Base-by-base conservation (phyloP, 2,329 filamentous ascomycete genomes). In the Leptographium wingfieldii region DNA sequence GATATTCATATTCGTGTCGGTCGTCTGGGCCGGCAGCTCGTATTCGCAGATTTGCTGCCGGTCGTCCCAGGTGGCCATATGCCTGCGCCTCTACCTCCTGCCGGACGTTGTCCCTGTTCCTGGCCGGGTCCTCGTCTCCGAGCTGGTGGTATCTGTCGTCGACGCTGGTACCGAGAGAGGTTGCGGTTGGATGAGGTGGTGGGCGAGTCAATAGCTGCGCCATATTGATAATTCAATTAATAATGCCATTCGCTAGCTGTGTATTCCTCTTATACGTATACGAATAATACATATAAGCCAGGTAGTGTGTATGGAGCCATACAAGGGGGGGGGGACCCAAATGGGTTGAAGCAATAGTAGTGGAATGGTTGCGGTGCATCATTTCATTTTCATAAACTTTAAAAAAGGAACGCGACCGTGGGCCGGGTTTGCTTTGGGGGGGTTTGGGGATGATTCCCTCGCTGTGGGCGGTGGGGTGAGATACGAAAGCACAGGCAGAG, bases 141-240 rank as follows among this genome's bases (percentile, higher is more conserved):
- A 22, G 27, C 29, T 31, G 48, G 43, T 46, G 43, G 49, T 31
- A 52, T 4, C 40, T 53, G 62, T 35, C 60, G 57, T 57, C 59
- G 52, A 27, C 58, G 64, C 46, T 63, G 58, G 40, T 40, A 5
- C 22, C 27, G 31, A 31, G 29, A 40, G 25, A 29, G 5, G 27
- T 11, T 22, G 31, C 25, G 11, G n/a, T 55, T 22, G 22, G 19
- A 27, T 25, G 16, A 27, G n/a, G 16, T 59, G 61, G 59, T 61
- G 38, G 49, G 54, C 46, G 40, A 27, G 52, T 29, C 38, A 52
- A 54, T 46, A 58, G 66, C 69, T 70, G 70, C 69, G 69, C 69
- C 70, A 72, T 71, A 67, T 61, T 70, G 68, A 69, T 68, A 68
- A 69, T 70, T 73, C 71, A 72, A 71, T 73, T 71, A 69, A 69